Conservation (phyloP, 83 land plant genomes). For the Picea mariana region DNA sequence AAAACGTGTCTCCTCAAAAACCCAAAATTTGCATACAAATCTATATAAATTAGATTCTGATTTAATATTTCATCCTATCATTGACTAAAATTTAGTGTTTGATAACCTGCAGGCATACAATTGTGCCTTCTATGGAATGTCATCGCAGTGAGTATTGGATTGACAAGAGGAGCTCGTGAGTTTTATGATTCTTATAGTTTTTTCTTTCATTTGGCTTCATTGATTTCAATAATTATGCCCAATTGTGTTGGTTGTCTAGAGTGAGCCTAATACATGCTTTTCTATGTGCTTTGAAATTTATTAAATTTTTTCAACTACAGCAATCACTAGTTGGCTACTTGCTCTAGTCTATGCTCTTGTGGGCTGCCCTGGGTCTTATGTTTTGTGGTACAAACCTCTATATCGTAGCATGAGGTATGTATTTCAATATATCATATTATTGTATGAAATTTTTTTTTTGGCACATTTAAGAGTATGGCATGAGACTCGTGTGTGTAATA, state of each 20-base stretch:
- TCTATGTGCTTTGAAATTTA: too few relatives aligned
- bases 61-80: not conserved
- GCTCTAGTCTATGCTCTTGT: conserved; percentile 64
- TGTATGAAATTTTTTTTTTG: not conserved
- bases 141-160: conserved; percentile 76
- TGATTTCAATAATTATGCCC: not conserved
- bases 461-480: not conserved
- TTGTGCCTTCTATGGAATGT: conserved; percentile 74
- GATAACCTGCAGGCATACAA: conserved; percentile 59
- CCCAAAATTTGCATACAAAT: not conserved
- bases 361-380: conserved; percentile 74
- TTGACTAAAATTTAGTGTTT: not conserved
- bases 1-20: not conserved
- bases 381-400: conserved; percentile 83
- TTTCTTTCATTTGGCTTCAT: not conserved
- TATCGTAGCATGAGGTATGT: conserved; percentile 81
- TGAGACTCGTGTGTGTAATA: not conserved
- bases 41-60: not conserved
- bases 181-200: not conserved
- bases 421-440: not conserved
- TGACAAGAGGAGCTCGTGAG: conserved; percentile 75
- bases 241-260: not conserved
- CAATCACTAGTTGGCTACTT: conserved; percentile 74
- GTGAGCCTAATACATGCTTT: not conserved
- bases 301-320: conserved; percentile 32